Evolutionary conservation across 129 eudicot species (phyloP).

Genomic region (Deinandra increscens): DNA sequence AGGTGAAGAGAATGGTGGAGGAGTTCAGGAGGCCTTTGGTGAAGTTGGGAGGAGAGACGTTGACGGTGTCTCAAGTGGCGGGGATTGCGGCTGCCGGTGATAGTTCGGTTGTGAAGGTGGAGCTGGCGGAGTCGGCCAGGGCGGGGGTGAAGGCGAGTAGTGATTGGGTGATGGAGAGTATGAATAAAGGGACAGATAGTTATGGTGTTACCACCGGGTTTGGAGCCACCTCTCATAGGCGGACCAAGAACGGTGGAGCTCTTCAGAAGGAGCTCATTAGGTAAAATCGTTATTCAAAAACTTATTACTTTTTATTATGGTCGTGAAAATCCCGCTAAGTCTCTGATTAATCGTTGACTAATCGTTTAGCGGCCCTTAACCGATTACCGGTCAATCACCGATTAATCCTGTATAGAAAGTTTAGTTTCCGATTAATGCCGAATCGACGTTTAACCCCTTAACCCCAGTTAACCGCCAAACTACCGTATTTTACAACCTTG

Average conservation of each 20-base stretch:
- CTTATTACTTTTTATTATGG: too few species aligned
- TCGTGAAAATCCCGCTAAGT: too few species aligned
- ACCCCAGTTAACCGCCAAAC: too few species aligned
- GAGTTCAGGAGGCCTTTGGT: slow-evolving; percentile 69
- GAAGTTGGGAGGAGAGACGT: slow-evolving; percentile 58
- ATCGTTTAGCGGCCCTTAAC: too few species aligned
- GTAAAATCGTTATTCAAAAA: slow-evolving; percentile 19
- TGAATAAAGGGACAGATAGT: slow-evolving; percentile 69
- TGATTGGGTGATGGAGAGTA: slow-evolving; percentile 84
- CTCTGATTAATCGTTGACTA: too few species aligned
- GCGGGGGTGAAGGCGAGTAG: slow-evolving; percentile 73
- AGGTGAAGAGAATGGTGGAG: slow-evolving; percentile 73
- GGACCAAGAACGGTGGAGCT: slow-evolving; percentile 77
- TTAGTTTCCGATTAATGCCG: too few species aligned
- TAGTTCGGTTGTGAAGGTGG: slow-evolving; percentile 48
- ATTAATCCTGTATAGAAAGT: too few species aligned
- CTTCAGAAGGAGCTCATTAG: slow-evolving; percentile 83
- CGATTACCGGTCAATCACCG: too few species aligned
- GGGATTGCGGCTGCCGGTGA: slow-evolving; percentile 51
- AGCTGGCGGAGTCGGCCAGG: slow-evolving; percentile 65
- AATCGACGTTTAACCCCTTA: too few species aligned
- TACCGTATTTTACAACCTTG: too few species aligned
- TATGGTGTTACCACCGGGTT: slow-evolving; percentile 78
- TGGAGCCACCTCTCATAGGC: slow-evolving; percentile 73
- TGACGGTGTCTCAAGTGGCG: slow-evolving; percentile 75